phyloP scores from a whole-genome alignment of 2,329 filamentous ascomycete genomes.

The Penicillium glabrum region DNA sequence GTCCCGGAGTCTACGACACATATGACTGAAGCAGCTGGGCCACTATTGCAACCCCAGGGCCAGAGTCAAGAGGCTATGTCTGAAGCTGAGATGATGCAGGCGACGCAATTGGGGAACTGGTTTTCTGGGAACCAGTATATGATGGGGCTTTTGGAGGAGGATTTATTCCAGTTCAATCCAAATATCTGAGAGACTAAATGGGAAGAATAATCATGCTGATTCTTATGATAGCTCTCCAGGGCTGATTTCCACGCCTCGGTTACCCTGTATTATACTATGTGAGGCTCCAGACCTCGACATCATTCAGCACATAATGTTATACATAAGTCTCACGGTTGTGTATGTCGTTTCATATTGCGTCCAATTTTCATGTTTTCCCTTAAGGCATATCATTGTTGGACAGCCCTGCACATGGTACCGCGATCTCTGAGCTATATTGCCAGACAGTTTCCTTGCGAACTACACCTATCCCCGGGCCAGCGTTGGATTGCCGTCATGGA shows the following conservation, averaged over 20 bases:
- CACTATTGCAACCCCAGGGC: constrained; percentile 8
- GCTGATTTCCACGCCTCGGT: not conserved
- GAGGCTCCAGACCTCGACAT: not conserved
- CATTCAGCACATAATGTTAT: not conserved
- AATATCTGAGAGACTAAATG: not conserved
- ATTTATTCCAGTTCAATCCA: constrained; percentile 40
- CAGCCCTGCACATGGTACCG: too few species aligned
- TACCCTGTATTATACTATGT: not conserved
- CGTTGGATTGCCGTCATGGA: too few species aligned
- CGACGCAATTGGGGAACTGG: constrained; percentile 61
- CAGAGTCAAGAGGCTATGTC: constrained; percentile 11
- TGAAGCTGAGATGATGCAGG: constrained; percentile 24
- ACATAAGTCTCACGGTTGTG: too few species aligned
- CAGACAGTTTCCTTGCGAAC: too few species aligned
- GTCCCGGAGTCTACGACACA: constrained; percentile 1
- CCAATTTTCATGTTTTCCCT: too few species aligned
- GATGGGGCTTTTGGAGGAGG: constrained; percentile 65
- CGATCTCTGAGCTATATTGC: too few species aligned
- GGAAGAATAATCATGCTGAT: not conserved
- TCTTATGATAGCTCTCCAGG: not conserved
- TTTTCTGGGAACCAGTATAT: constrained; percentile 66
- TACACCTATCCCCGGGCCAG: too few species aligned
- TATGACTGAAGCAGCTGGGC: constrained; percentile 2
- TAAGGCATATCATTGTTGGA: too few species aligned
- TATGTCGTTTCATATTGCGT: too few species aligned